Evolutionary conservation across 352 stramenopile species (phyloP).

Genomic region (Thalassiosira sp.): DNA sequence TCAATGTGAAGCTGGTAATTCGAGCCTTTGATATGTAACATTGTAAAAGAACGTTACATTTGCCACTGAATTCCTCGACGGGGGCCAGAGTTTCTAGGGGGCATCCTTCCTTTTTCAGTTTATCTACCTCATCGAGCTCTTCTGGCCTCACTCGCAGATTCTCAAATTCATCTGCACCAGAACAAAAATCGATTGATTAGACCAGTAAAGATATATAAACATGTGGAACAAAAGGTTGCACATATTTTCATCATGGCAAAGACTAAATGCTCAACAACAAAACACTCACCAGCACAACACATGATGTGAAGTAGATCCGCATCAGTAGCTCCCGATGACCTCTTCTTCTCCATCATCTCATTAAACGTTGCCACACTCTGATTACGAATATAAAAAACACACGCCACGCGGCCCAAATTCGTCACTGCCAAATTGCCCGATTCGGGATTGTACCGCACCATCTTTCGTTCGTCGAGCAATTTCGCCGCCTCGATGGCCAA

Average conservation of each 20-base stretch:
- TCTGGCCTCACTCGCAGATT: slow-evolving; percentile 95
- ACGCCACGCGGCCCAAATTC: slow-evolving; percentile 95
- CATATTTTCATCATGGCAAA: too few relatives aligned
- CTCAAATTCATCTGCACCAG: slow-evolving; percentile 92
- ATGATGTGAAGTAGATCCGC: slow-evolving; percentile 78
- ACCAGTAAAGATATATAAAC: too few relatives aligned
- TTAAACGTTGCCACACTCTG: slow-evolving; percentile 98
- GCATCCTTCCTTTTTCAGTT: slow-evolving; percentile 88
- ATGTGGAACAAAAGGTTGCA: not conserved
- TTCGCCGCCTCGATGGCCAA: slow-evolving; percentile 74
- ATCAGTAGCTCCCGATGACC: slow-evolving; percentile 52
- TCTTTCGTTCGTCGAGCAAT: slow-evolving; percentile 81
- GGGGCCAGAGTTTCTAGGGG: slow-evolving; percentile 87
- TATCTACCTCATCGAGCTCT: slow-evolving; percentile 89
- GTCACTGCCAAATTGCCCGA: slow-evolving; percentile 93
- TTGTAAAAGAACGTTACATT: slow-evolving; percentile 97
- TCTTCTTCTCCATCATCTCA: slow-evolving; percentile 87
- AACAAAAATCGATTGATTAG: too few relatives aligned
- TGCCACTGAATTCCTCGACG: slow-evolving; percentile 90
- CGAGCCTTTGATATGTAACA: slow-evolving; percentile 86
- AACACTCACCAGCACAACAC: slow-evolving; percentile 89
- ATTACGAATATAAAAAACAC: slow-evolving; percentile 99
- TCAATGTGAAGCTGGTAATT: slow-evolving; percentile 95
- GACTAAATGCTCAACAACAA: too few relatives aligned
- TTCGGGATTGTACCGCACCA: slow-evolving; percentile 86